Evolutionary conservation across 352 stramenopile genomes (phyloP).

Genomic region (Phytophthora litchii): DNA sequence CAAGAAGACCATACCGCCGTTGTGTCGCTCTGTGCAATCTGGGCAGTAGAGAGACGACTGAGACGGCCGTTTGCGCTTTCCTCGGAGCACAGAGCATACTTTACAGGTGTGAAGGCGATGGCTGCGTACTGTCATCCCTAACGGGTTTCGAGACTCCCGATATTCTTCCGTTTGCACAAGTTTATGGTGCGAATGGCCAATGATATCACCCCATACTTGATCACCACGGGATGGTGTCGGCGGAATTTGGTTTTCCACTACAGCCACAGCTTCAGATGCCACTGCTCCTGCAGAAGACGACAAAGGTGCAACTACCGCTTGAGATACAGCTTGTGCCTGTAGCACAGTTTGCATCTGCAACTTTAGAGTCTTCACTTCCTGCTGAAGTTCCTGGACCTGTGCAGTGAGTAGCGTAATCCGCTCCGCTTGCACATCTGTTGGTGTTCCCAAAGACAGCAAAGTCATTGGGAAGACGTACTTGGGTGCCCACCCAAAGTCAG

Average conservation of each 20-base stretch:
- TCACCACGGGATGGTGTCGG: slow-evolving; percentile 17
- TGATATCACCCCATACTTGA: slow-evolving; percentile 37
- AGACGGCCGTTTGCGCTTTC: slow-evolving; percentile 28
- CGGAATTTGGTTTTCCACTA: slow-evolving; percentile 1
- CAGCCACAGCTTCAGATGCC: not conserved
- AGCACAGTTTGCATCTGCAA: slow-evolving; percentile 31
- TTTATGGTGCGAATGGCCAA: slow-evolving; percentile 23
- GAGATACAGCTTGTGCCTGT: slow-evolving; percentile 6
- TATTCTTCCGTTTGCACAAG: slow-evolving; percentile 36
- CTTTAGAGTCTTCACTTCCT: slow-evolving; percentile 34
- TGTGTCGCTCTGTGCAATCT: slow-evolving; percentile 31
- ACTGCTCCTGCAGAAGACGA: slow-evolving; percentile 2
- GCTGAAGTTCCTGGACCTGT: slow-evolving; percentile 35
- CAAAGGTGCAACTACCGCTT: not conserved
- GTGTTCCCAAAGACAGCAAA: not conserved
- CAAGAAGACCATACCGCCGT: slow-evolving; percentile 35
- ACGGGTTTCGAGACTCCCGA: slow-evolving; percentile 25
- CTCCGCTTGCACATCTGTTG: slow-evolving; percentile 11
- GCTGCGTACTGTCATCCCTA: slow-evolving; percentile 26
- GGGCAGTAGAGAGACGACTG: slow-evolving; percentile 35
- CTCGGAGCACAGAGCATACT: slow-evolving; percentile 41
- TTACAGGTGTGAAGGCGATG: slow-evolving; percentile 40
- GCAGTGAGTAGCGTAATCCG: slow-evolving; percentile 22
- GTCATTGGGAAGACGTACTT: slow-evolving; percentile 33
- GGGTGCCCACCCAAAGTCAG: slow-evolving; percentile 25